Evolutionary conservation across 1,139 yeast genomes (phyloP).

Genomic region (Yamadazyma jaroonii): DNA sequence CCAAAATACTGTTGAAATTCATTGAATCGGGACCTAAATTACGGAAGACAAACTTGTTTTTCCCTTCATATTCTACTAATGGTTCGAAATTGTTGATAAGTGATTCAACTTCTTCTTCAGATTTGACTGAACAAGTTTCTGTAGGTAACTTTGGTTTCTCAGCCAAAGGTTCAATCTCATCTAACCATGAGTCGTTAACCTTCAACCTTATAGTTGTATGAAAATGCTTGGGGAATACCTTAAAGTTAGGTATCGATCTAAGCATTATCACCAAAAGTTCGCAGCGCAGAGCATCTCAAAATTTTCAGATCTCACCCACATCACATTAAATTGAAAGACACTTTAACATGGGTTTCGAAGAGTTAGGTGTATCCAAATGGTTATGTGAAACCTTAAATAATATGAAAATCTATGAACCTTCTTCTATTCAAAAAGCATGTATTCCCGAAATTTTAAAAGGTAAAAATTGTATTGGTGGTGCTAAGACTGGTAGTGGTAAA

Average conservation of each 20-base stretch:
- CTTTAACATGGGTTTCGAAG: constrained; percentile 46
- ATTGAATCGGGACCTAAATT: constrained; percentile 20
- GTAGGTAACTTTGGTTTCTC: constrained; percentile 10
- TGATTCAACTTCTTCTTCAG: constrained; percentile 4
- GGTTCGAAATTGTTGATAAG: constrained; percentile 3
- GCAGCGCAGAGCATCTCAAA: constrained; percentile 9
- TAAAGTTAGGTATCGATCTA: neutral
- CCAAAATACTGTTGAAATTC: constrained; percentile 21
- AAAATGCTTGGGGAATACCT: neutral
- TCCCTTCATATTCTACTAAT: constrained; percentile 11
- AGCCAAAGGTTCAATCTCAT: constrained; percentile 9
- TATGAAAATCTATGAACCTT: constrained; percentile 81
- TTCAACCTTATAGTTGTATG: neutral
- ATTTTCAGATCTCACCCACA: neutral
- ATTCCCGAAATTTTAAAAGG: constrained; percentile 84
- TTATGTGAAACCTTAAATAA: constrained; percentile 74
- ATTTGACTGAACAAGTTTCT: constrained; percentile 6
- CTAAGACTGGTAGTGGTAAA: constrained; percentile 97
- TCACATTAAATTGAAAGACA: neutral
- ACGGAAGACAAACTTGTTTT: constrained; percentile 13
- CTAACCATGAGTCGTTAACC: constrained; percentile 14
- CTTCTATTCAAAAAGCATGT: constrained; percentile 83
- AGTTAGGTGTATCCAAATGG: constrained; percentile 83
- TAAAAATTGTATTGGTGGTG: constrained; percentile 95
- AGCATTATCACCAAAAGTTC: constrained; percentile 1